Evolutionary conservation across 768 basidiomycete species (phyloP).

Genomic region (Lyophyllum semitale): DNA sequence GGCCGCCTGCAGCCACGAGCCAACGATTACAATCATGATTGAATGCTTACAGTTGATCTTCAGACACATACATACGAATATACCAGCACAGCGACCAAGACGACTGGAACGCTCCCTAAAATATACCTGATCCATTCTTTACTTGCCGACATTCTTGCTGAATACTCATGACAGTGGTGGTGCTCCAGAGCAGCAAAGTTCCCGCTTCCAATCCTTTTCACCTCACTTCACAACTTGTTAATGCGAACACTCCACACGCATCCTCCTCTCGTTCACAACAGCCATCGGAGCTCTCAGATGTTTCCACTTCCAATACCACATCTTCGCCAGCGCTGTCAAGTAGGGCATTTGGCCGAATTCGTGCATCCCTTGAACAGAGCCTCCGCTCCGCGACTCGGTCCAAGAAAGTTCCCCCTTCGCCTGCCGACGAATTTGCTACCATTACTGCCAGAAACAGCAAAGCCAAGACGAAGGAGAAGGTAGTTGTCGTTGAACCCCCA

Average conservation of each 20-base stretch:
- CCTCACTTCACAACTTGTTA: conserved; percentile 44
- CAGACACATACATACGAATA: conserved; percentile 8
- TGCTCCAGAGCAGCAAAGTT: conserved; percentile 37
- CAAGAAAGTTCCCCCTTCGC: conserved; percentile 39
- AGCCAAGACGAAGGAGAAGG: conserved; percentile 44
- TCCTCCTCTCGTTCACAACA: conserved; percentile 46
- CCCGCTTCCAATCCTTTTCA: conserved; percentile 45
- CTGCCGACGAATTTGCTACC: conserved; percentile 45
- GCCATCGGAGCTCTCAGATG: conserved; percentile 32
- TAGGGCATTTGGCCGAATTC: conserved; percentile 63
- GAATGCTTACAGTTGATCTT: not conserved
- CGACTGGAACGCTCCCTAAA: not conserved
- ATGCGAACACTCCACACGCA: conserved; percentile 33
- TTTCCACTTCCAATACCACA: conserved; percentile 14
- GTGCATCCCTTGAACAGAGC: conserved; percentile 68
- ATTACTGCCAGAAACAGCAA: conserved; percentile 44
- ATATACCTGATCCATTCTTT: conserved; percentile 3
- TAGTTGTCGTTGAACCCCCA: conserved; percentile 17
- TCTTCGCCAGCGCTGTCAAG: conserved; percentile 35
- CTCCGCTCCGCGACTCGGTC: conserved; percentile 65
- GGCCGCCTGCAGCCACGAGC: not conserved
- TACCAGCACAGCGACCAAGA: not conserved
- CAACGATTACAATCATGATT: conserved; percentile 10
- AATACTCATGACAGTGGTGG: conserved; percentile 46
- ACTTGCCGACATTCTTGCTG: conserved; percentile 1